A percentile compares a stretch with the other conserved stretches of the same genome.
Evolutionary conservation across 805 yeast genomes (phyloP).

Genomic region (Candida bentonensis): DNA sequence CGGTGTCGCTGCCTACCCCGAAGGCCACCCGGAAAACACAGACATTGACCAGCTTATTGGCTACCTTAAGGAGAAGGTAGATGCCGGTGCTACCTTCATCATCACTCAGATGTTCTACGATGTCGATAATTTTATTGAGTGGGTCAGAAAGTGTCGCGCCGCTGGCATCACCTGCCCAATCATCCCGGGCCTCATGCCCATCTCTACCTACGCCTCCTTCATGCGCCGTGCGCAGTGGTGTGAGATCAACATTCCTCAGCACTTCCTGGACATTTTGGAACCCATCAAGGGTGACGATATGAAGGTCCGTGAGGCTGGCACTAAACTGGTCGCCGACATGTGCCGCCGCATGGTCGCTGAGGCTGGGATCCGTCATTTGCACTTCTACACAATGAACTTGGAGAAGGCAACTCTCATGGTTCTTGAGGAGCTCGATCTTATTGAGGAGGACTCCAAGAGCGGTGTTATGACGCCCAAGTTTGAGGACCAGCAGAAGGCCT

Average conservation of each 20-base stretch:
- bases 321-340: slow-evolving; percentile 70
- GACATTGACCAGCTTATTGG: slow-evolving; percentile 51
- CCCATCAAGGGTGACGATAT: slow-evolving; percentile 85
- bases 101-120: slow-evolving; percentile 88
- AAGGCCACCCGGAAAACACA: slow-evolving; percentile 88
- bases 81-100: slow-evolving; percentile 91
- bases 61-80: slow-evolving; percentile 64
- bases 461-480: slow-evolving; percentile 23
- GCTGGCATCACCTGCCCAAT: slow-evolving; percentile 73
- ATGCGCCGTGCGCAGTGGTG: slow-evolving; percentile 93
- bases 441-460: slow-evolving; percentile 11
- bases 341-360: slow-evolving; percentile 58
- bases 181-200: slow-evolving; percentile 98
- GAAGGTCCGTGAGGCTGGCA: slow-evolving; percentile 73
- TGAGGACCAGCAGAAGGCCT: slow-evolving; percentile 8
- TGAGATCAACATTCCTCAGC: slow-evolving; percentile 63
- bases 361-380: slow-evolving; percentile 70
- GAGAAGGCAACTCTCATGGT: slow-evolving; percentile 86
- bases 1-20: slow-evolving; percentile 98
- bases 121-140: slow-evolving; percentile 56
- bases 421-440: slow-evolving; percentile 55
- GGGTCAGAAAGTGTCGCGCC: slow-evolving; percentile 63
- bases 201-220: slow-evolving; percentile 86
- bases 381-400: slow-evolving; percentile 94
- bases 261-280: slow-evolving; percentile 54